phyloP scores from a whole-genome alignment of 23 red algal species.

The Gracilaria domingensis region DNA sequence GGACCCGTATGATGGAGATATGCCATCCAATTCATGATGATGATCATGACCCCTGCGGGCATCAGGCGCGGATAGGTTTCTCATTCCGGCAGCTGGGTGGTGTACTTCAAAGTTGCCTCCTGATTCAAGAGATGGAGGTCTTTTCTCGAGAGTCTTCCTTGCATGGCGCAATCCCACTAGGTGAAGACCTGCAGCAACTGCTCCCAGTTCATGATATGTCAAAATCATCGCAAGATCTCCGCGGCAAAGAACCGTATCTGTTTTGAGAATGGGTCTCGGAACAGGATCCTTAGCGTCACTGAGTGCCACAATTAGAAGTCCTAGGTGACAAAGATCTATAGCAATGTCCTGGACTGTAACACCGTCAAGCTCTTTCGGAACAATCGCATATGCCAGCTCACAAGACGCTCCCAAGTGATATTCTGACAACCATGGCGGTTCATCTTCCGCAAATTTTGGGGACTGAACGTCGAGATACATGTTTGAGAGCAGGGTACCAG shows the following conservation, averaged over 20 bases:
- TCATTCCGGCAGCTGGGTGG: not conserved
- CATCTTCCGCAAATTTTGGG: slow-evolving; percentile 20
- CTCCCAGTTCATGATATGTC: slow-evolving; percentile 54
- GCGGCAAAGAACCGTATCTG: not conserved
- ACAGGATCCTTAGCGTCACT: slow-evolving; percentile 24
- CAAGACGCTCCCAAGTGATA: slow-evolving; percentile 70
- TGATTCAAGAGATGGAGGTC: not conserved
- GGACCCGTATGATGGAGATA: not conserved
- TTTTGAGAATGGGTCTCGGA: slow-evolving; percentile 29
- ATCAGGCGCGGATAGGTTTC: not conserved
- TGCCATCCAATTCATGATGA: not conserved
- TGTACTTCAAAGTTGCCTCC: too few species aligned
- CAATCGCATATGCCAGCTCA: slow-evolving; percentile 49
- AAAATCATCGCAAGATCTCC: slow-evolving; percentile 70
- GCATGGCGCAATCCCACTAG: slow-evolving; percentile 39
- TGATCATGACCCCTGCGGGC: not conserved
- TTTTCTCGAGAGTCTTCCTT: not conserved
- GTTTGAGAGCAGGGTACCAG: slow-evolving; percentile 74
- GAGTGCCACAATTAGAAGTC: slow-evolving; percentile 39
- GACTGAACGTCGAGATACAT: slow-evolving; percentile 71
- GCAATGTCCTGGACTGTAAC: slow-evolving; percentile 49
- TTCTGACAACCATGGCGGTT: slow-evolving; percentile 68
- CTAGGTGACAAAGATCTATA: slow-evolving; percentile 46
- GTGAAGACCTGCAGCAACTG: slow-evolving; percentile 22
- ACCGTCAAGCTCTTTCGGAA: slow-evolving; percentile 65